Evolutionary conservation across 192 early-diverging fungal species (phyloP), one percentile per base, ranked within the genome.

Genomic region (Linderina pennispora): DNA sequence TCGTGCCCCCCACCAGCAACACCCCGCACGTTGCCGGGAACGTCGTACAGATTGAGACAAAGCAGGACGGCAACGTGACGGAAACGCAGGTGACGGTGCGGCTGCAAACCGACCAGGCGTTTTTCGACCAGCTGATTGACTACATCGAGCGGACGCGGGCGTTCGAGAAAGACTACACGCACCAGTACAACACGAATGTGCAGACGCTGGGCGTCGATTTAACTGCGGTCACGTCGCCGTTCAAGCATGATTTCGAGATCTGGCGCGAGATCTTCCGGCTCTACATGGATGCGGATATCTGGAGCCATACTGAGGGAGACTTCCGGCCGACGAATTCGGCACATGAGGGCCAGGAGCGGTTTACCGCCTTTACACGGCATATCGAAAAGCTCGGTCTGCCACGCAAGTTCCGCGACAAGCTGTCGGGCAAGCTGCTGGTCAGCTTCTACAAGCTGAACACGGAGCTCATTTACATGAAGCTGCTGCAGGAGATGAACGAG

Each of bases 401-500:
- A 4, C 44, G 49, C 14, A 23, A 23, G 28, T 44, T 70, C 18
- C 50, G 54, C 19, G 60, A 70, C n/a, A 55, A 59, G 6, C 39
- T 58, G 25, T 70, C 66, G 35, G 59, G 47, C 13, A 56, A 55
- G 55, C 43, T 70, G 3, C 36, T 70, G 35, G 51, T 70, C 38
- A 58, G 51, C 59, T 70, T 70, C 28, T 70, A 58, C 40, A 62
- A 78, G 41, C 59, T 92, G 8, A 90, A 92, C 53, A 44, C 64
- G n/a, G 79, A 86, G 26, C 70, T 90, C 10, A 62, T 86, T 1
- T 48, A 64, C 14, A 65, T 91, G 63, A 80, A 80, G 48, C 77
- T 80, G 34, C 85, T 92, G 61, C 77, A 84, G 35, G 79, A 76
- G 40, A 54, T 90, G 53, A 92, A 92, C 60, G 78, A 79, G 40